Conservation (phyloP, 148 eudicot genomes). For the Arctostaphylos glauca region DNA sequence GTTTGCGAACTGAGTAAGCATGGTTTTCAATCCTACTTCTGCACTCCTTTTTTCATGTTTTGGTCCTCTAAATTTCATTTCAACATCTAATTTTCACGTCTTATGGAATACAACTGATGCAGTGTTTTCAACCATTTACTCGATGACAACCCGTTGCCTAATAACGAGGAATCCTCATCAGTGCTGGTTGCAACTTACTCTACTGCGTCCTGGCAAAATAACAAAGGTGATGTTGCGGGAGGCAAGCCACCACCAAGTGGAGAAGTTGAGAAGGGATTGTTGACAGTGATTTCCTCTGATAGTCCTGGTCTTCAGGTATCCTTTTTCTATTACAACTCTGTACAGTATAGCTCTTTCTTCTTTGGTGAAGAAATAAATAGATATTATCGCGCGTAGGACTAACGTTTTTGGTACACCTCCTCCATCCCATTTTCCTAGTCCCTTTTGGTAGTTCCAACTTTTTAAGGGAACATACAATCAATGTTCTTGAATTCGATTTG, state of each 20-base stretch:
- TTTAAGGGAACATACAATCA: neutral
- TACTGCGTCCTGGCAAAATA: conserved; percentile 50
- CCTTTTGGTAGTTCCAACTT: neutral
- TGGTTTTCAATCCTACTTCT: conserved; percentile 15
- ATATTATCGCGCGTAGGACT: neutral
- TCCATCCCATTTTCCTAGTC: neutral
- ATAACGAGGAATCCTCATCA: conserved; percentile 74
- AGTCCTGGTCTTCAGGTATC: conserved; percentile 86
- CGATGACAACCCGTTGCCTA: conserved; percentile 79
- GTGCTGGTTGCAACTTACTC: conserved; percentile 74
- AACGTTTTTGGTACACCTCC: neutral
- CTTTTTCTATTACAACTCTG: neutral
- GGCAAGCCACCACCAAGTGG: conserved; percentile 50
- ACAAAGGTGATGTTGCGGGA: conserved; percentile 58
- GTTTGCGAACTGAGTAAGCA: conserved; percentile 83
- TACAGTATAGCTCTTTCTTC: neutral
- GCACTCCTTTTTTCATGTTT: neutral
- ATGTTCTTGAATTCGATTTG: neutral
- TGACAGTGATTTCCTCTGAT: conserved; percentile 67
- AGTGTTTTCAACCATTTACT: conserved; percentile 82
- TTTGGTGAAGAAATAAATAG: neutral
- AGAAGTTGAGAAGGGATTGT: conserved; percentile 80
- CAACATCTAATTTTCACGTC: neutral
- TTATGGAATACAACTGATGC: conserved; percentile 26
- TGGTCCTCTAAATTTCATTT: neutral